A percentile compares a stretch with the other conserved stretches of the same genome.
phyloP scores from a whole-genome alignment of 75 land plant species.

The Pseudotsuga menziesii region DNA sequence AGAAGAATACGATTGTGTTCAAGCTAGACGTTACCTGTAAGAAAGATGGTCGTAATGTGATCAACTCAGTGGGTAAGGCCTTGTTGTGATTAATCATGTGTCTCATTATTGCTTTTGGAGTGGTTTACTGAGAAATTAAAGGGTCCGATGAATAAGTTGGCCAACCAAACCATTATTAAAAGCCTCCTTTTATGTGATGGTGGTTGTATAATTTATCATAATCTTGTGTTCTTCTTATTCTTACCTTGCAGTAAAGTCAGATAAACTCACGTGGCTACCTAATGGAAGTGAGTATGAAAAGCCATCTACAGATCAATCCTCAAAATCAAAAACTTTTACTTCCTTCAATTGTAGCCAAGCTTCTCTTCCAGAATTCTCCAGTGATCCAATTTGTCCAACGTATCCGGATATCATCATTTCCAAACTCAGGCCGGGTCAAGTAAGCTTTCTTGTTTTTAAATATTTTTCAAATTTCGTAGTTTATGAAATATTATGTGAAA shows the following conservation, averaged over 20 bases:
- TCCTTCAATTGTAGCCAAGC: constrained; percentile 79
- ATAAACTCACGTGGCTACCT: constrained; percentile 81
- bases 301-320: constrained; percentile 24
- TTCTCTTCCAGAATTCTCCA: constrained; percentile 51
- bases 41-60: constrained; percentile 26
- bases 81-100: neutral
- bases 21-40: constrained; percentile 74
- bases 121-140: neutral
- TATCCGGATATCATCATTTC: constrained; percentile 65
- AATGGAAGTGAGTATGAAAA: constrained; percentile 67
- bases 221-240: neutral
- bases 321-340: constrained; percentile 61
- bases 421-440: constrained; percentile 89
- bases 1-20: constrained; percentile 91
- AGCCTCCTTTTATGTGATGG: neutral
- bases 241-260: constrained; percentile 56
- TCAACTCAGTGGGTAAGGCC: constrained; percentile 38
- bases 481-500: neutral
- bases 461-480: neutral
- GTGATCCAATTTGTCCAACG: constrained; percentile 41
- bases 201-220: neutral
- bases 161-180: neutral
- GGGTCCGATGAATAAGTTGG: neutral
- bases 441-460: constrained; percentile 10
- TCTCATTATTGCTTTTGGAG: neutral